phyloP scores from a whole-genome alignment of 1,284 basidiomycete species.

The Agaricales sp. region DNA sequence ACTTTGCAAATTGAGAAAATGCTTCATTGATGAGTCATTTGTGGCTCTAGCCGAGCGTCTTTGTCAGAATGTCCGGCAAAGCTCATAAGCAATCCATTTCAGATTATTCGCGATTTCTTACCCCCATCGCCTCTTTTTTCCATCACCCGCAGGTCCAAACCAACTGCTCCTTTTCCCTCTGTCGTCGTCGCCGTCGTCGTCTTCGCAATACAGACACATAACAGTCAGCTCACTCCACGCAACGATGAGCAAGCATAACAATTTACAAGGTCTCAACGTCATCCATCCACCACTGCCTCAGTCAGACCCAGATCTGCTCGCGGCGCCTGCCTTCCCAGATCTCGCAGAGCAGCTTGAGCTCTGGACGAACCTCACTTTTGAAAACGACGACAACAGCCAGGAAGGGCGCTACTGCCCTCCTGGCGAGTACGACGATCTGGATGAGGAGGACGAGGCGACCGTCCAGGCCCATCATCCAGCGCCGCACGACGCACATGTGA shows the following conservation, averaged over 20 bases:
- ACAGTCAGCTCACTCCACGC: no score
- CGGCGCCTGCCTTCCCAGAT: constrained; percentile 51
- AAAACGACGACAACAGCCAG: constrained; percentile 29
- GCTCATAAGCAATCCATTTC: no score
- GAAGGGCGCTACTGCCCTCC: constrained; percentile 20
- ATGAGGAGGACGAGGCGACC: constrained; percentile 31
- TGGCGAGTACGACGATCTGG: constrained; percentile 35
- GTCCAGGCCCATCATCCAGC: constrained; percentile 20
- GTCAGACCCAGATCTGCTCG: constrained; percentile 45
- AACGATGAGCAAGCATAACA: constrained; percentile 41
- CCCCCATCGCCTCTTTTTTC: background rate
- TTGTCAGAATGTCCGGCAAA: no score
- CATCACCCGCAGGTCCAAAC: no score
- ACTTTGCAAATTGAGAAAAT: no score
- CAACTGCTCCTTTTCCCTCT: no score
- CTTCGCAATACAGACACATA: no score
- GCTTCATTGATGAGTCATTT: no score
- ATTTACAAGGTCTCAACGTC: constrained; percentile 69
- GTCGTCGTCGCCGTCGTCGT: no score
- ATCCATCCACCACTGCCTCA: constrained; percentile 41
- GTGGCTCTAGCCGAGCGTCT: no score
- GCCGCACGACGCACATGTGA: constrained; percentile 37
- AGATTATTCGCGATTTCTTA: no score
- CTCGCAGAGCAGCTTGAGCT: constrained; percentile 71
- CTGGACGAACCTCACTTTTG: constrained; percentile 76